Evolutionary conservation across 345 rosid species (phyloP).

Genomic region (Aegle marmelos): DNA sequence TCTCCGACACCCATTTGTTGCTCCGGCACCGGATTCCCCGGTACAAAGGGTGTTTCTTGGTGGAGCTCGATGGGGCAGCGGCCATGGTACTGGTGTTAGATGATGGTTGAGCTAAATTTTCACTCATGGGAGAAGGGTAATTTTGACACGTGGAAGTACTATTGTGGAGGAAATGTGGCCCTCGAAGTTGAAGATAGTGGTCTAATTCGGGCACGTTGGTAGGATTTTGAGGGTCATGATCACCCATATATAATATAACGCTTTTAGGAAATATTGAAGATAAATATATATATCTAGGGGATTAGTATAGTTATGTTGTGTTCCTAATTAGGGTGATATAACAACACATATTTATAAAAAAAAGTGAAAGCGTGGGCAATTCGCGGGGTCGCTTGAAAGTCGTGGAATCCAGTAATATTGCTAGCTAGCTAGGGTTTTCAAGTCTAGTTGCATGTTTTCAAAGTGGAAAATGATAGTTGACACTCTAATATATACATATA

Average conservation of each 20-base stretch:
- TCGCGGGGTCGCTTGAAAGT: conserved; percentile 31
- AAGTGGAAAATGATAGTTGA: conserved; percentile 7
- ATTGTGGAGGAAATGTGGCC: conserved; percentile 12
- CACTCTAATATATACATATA: background rate
- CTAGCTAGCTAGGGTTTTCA: background rate
- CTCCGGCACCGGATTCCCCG: conserved; percentile 77
- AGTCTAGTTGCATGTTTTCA: background rate
- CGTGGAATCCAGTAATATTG: conserved; percentile 5
- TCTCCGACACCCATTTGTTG: conserved; percentile 90
- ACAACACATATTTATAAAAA: background rate
- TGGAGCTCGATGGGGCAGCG: conserved; percentile 21
- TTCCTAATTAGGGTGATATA: background rate
- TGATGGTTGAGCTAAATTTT: conserved; percentile 10
- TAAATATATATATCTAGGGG: background rate
- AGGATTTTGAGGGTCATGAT: conserved; percentile 28
- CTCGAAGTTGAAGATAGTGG: conserved; percentile 5
- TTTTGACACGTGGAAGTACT: conserved; percentile 26
- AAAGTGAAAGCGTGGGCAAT: conserved; percentile 45
- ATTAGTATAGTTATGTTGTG: background rate
- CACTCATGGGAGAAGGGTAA: conserved; percentile 13
- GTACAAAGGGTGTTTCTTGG: conserved; percentile 48
- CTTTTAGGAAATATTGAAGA: background rate
- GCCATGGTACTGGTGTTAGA: conserved; percentile 5
- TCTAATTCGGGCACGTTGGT: conserved; percentile 27
- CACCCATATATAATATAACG: conserved; percentile 12